Percentiles rank a stretch among this genome's conserved stretches.
Conservation (phyloP, 495 filamentous ascomycete genomes). For the Penicillium daleae region DNA sequence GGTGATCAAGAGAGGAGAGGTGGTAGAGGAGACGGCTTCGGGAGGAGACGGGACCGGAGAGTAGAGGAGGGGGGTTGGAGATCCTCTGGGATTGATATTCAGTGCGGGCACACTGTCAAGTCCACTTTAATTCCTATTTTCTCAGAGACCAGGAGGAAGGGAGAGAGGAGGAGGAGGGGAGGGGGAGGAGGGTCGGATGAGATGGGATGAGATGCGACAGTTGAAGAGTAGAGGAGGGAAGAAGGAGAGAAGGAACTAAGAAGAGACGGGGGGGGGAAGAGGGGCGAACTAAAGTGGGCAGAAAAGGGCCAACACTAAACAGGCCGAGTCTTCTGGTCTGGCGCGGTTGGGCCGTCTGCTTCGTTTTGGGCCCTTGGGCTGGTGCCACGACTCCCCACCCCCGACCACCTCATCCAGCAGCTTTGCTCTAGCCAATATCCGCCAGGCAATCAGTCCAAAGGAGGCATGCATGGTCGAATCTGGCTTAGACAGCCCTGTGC, state of each 20-base stretch:
- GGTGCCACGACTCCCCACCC: conserved; percentile 51
- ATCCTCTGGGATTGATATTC: conserved; percentile 16
- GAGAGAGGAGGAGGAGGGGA: conserved; percentile 13
- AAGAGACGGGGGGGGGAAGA: conserved; percentile 13
- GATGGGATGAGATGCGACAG: conserved; percentile 5
- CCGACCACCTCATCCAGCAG: conserved; percentile 9
- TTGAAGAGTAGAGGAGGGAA: conserved; percentile 17
- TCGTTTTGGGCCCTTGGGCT: conserved; percentile 34
- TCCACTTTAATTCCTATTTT: neutral
- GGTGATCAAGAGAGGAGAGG: conserved; percentile 10
- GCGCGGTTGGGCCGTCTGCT: conserved; percentile 46
- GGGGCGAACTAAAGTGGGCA: conserved; percentile 33
- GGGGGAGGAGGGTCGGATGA: no score
- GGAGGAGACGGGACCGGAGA: neutral
- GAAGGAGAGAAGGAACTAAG: conserved; percentile 21
- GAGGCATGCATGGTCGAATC: conserved; percentile 46
- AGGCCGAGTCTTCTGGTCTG: no score
- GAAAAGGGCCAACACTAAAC: conserved; percentile 35
- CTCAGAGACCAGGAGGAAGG: conserved; percentile 9
- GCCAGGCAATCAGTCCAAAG: conserved; percentile 15
- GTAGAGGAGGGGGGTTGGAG: conserved; percentile 12
- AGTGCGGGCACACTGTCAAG: conserved; percentile 27
- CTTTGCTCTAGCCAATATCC: neutral
- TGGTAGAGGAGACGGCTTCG: conserved; percentile 11
- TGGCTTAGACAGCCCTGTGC: conserved; percentile 36